A percentile compares a stretch with the other conserved stretches of the same genome.
These are phyloP conservation scores for Mycena rebaudengoi DNA, from an alignment of 768 basidiomycete species.

Conservation along the genomic window DNA sequence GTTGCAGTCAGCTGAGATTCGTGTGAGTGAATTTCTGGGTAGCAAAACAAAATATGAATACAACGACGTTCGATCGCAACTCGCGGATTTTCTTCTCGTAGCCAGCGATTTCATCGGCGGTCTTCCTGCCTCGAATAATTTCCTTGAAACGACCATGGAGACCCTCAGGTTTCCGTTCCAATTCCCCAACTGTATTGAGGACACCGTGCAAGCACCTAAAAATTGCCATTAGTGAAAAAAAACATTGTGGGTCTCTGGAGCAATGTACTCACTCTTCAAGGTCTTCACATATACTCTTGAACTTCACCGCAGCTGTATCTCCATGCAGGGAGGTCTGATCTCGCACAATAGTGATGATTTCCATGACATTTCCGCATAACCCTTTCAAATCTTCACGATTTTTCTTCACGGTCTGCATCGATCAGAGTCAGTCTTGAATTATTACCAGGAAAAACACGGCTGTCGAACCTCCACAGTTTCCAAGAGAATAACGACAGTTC, in stretches of 20 bases:
- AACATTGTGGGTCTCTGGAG: not conserved
- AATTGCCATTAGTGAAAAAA: not conserved
- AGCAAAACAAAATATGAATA: not conserved
- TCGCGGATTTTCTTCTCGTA: not conserved
- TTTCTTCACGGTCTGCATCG: slow-evolving; percentile 4
- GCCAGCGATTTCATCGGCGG: not conserved
- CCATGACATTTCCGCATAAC: not conserved
- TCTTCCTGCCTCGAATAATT: not conserved
- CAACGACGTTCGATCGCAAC: not conserved
- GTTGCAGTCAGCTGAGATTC: not conserved
- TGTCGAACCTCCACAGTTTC: slow-evolving; percentile 10
- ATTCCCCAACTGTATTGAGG: not conserved
- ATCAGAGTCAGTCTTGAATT: not conserved
- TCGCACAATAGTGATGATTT: not conserved
- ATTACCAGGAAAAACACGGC: not conserved
- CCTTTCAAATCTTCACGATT: slow-evolving; percentile 6
- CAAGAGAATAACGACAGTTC: not conserved
- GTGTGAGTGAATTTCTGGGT: not conserved
- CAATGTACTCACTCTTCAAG: not conserved
- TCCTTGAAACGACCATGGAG: not conserved
- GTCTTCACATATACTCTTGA: not conserved
- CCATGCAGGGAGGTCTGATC: not conserved
- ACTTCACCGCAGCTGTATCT: not conserved
- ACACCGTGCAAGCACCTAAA: not conserved
- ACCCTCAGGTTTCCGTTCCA: not conserved